These are phyloP conservation scores for Lobosporangium transversale DNA, from an alignment of 192 early-diverging fungal genomes.

Conservation along the genomic window DNA sequence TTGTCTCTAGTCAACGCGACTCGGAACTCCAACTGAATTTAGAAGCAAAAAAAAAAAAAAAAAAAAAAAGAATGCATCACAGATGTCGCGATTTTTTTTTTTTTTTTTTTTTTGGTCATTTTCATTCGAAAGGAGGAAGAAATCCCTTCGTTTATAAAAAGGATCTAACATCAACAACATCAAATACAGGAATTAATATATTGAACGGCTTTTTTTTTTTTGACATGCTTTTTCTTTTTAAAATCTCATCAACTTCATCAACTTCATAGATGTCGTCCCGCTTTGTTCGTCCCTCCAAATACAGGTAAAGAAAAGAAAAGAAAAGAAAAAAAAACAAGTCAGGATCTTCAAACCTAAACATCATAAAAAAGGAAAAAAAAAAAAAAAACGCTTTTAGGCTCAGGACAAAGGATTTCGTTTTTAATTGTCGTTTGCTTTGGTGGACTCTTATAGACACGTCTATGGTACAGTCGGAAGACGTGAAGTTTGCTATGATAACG, in stretches of 20 bases:
- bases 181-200: too few species aligned
- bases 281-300: slow-evolving; percentile 87
- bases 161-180: too few species aligned
- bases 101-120: too few species aligned
- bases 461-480: slow-evolving; percentile 90
- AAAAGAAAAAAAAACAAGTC: neutral
- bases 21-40: neutral
- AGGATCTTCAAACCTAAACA: neutral
- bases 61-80: too few species aligned
- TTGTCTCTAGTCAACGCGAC: too few species aligned
- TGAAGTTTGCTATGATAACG: slow-evolving; percentile 94
- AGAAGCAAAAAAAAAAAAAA: neutral
- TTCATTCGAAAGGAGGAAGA: neutral
- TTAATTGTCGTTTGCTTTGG: neutral
- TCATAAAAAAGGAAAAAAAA: neutral
- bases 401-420: neutral
- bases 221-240: too few species aligned
- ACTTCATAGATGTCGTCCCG: slow-evolving; percentile 72
- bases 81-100: too few species aligned
- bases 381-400: slow-evolving; percentile 1
- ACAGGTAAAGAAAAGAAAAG: slow-evolving; percentile 52
- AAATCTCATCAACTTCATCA: neutral
- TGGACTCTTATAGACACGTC: slow-evolving; percentile 75
- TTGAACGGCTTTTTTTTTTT: too few species aligned
- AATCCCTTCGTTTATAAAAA: too few species aligned